Evolutionary conservation across 768 basidiomycete species (phyloP).

Genomic region (Auriculariales sp.): DNA sequence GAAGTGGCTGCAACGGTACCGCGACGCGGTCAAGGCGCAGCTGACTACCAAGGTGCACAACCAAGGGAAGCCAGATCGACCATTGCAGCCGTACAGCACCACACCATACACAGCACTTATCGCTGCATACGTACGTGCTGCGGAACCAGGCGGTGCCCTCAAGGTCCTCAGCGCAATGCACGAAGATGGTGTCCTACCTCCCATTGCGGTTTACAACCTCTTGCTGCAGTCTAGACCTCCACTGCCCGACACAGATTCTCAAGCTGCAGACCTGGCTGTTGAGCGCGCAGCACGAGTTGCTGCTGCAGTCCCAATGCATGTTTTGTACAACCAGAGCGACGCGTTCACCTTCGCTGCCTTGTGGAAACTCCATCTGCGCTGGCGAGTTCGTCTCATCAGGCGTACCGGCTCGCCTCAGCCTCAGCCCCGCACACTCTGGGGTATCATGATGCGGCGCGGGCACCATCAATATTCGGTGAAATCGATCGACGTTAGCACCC

Average conservation of each 20-base stretch:
- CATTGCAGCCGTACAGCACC: too few species aligned
- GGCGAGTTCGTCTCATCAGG: neutral
- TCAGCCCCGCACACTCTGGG: neutral
- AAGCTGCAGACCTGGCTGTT: neutral
- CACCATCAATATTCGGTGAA: too few species aligned
- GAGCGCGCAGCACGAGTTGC: neutral
- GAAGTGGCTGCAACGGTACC: neutral
- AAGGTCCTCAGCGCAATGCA: neutral
- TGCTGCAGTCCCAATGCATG: neutral
- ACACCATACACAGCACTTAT: neutral
- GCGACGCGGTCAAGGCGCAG: neutral
- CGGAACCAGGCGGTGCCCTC: neutral
- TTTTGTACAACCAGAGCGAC: neutral
- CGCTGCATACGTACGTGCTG: neutral
- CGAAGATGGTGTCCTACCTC: neutral
- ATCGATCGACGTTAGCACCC: neutral
- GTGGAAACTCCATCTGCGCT: neutral
- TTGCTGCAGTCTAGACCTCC: neutral
- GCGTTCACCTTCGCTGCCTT: neutral
- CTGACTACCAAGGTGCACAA: too few species aligned
- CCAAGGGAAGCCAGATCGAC: too few species aligned
- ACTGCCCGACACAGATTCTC: neutral
- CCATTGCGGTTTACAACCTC: neutral
- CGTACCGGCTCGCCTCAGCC: neutral
- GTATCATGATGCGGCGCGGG: neutral